phyloP scores from a whole-genome alignment of 768 basidiomycete species.

The Boletus insuetus region DNA sequence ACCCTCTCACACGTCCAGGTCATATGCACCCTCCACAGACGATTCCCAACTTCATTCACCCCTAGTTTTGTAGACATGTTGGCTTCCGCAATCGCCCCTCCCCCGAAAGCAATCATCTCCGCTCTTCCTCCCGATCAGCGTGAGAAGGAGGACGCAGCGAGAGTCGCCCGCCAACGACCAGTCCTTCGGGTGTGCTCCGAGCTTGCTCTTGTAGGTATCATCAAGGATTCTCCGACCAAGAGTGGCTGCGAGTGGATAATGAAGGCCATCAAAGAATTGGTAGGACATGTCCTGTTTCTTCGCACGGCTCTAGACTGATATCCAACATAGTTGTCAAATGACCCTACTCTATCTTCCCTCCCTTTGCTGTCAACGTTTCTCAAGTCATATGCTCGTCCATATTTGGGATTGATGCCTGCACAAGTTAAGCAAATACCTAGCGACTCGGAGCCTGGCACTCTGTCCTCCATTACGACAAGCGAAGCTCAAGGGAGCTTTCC shows the following conservation, averaged over 20 bases:
- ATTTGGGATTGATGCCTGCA: slow-evolving; percentile 71
- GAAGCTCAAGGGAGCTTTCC: slow-evolving; percentile 41
- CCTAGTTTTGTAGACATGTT: slow-evolving; percentile 64
- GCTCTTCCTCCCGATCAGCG: slow-evolving; percentile 69
- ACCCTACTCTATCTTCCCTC: slow-evolving; percentile 81
- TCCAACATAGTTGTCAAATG: slow-evolving; percentile 70
- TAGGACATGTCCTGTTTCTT: slow-evolving; percentile 37
- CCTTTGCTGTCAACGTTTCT: slow-evolving; percentile 91
- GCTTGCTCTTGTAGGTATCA: slow-evolving; percentile 82
- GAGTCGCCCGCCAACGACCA: slow-evolving; percentile 80
- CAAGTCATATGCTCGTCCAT: slow-evolving; percentile 87
- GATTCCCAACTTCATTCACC: slow-evolving; percentile 80
- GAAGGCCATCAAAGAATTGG: slow-evolving; percentile 81
- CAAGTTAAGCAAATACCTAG: slow-evolving; percentile 56
- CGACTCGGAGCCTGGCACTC: slow-evolving; percentile 52
- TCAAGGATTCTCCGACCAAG: slow-evolving; percentile 64
- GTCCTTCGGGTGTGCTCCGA: slow-evolving; percentile 86
- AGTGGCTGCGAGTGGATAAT: slow-evolving; percentile 90
- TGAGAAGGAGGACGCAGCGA: slow-evolving; percentile 86
- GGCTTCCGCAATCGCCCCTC: slow-evolving; percentile 52
- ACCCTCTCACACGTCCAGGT: slow-evolving; percentile 47
- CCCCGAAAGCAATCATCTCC: slow-evolving; percentile 55
- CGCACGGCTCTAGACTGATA: slow-evolving; percentile 11
- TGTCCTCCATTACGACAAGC: slow-evolving; percentile 40
- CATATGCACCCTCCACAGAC: slow-evolving; percentile 83